These are phyloP conservation scores for Hypoxylon sp. DNA, from an alignment of 2,329 filamentous ascomycete species.

Conservation along the genomic window DNA sequence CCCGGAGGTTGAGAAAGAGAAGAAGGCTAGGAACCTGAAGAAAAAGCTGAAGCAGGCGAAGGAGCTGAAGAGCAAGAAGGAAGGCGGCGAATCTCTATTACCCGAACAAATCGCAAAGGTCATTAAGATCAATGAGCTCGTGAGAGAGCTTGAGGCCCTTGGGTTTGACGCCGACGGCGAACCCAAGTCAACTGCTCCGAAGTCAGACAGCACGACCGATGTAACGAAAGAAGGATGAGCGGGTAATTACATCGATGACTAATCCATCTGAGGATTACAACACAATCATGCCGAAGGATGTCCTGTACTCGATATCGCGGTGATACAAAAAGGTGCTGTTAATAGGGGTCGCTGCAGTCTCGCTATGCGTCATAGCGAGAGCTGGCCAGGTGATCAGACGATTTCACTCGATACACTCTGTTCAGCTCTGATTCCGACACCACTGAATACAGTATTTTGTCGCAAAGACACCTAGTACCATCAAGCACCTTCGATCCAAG, in stretches of 20 bases:
- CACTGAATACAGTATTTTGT: not conserved
- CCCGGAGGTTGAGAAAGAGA: constrained; percentile 84
- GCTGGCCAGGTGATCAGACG: not conserved
- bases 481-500: not conserved
- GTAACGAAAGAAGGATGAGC: constrained; percentile 38
- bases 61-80: constrained; percentile 92
- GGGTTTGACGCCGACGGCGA: constrained; percentile 88
- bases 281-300: not conserved
- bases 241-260: not conserved
- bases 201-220: constrained; percentile 25
- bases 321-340: not conserved
- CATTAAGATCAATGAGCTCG: constrained; percentile 94
- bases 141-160: constrained; percentile 86
- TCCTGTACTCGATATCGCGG: not conserved
- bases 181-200: constrained; percentile 44
- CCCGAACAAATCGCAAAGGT: constrained; percentile 98
- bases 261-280: not conserved
- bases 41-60: constrained; percentile 97
- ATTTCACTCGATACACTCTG: not conserved
- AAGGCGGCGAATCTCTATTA: constrained; percentile 84
- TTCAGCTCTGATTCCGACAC: not conserved
- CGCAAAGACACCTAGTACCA: not conserved
- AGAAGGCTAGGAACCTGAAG: constrained; percentile 89
- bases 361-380: not conserved
- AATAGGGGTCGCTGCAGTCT: constrained; percentile 5